phyloP scores from a whole-genome alignment of 2,329 filamentous ascomycete species.

The Corinectria fuckeliana region DNA sequence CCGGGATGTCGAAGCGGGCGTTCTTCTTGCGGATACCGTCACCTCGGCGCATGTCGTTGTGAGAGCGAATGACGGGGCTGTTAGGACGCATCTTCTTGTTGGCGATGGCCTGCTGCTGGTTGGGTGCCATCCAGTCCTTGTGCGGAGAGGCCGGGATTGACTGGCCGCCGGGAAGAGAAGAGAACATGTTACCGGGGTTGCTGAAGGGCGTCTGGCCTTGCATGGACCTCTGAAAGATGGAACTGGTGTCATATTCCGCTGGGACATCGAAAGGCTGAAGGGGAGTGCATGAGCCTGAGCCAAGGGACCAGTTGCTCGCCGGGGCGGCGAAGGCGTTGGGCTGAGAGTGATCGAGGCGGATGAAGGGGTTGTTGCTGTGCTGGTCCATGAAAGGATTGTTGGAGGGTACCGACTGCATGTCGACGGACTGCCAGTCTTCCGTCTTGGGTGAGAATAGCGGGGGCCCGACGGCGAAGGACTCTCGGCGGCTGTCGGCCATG shows the following conservation, averaged over 20 bases:
- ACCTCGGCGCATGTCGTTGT: conserved; percentile 78
- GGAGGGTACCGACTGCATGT: conserved; percentile 69
- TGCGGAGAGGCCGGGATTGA: conserved; percentile 63
- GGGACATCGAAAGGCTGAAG: conserved; percentile 68
- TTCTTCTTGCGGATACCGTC: conserved; percentile 99
- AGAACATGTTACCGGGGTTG: conserved; percentile 62
- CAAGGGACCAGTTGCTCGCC: conserved; percentile 65
- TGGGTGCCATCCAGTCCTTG: conserved; percentile 62
- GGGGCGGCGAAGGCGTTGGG: conserved; percentile 48
- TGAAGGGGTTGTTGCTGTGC: conserved; percentile 69
- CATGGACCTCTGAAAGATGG: conserved; percentile 62
- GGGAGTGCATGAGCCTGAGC: conserved; percentile 76
- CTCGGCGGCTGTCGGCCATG: conserved; percentile 67
- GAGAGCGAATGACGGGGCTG: conserved; percentile 73
- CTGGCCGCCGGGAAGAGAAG: conserved; percentile 53
- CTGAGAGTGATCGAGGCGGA: conserved; percentile 64
- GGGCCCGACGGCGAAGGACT: conserved; percentile 64
- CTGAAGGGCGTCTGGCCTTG: conserved; percentile 62
- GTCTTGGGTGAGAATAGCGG: conserved; percentile 70
- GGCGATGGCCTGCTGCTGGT: conserved; percentile 51
- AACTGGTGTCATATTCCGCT: conserved; percentile 61
- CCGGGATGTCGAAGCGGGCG: conserved; percentile 94
- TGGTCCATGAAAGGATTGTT: conserved; percentile 68
- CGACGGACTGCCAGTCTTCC: conserved; percentile 68
- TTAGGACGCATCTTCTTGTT: conserved; percentile 69